phyloP scores from a whole-genome alignment of 345 rosid species.

The Reutealis trisperma region DNA sequence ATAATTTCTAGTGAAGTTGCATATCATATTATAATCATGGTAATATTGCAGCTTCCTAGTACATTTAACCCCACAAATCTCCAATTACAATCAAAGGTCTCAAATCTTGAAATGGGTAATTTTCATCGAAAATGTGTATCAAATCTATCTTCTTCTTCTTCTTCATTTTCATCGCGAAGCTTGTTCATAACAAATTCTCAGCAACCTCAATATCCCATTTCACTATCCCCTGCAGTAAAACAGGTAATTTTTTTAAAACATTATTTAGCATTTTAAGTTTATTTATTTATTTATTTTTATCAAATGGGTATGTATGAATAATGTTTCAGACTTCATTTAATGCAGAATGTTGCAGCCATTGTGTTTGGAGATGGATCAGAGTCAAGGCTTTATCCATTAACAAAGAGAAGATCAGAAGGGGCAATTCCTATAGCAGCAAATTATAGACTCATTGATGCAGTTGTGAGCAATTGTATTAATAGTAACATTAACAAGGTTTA shows the following conservation, averaged over 20 bases:
- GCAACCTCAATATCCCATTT: conserved; percentile 28
- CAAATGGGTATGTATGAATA: not conserved
- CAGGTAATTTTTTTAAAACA: conserved; percentile 36
- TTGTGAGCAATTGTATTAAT: conserved; percentile 82
- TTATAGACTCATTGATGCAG: conserved; percentile 77
- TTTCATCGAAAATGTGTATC: conserved; percentile 15
- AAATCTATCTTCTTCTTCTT: conserved; percentile 22
- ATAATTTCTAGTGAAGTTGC: not conserved
- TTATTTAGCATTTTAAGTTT: not conserved
- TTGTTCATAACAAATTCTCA: conserved; percentile 30
- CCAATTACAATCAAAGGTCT: conserved; percentile 21
- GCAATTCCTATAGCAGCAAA: conserved; percentile 78
- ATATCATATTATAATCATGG: not conserved
- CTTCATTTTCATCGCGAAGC: conserved; percentile 15
- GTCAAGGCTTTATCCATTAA: conserved; percentile 66
- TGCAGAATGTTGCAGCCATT: conserved; percentile 74
- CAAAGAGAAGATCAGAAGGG: conserved; percentile 78
- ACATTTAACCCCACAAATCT: conserved; percentile 12
- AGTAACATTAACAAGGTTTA: conserved; percentile 80
- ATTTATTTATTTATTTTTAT: not conserved
- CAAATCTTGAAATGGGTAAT: conserved; percentile 13
- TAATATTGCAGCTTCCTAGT: conserved; percentile 18
- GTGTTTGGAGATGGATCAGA: conserved; percentile 77
- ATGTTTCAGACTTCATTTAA: conserved; percentile 4
- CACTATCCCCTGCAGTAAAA: conserved; percentile 40